Evolutionary conservation across 2,329 filamentous ascomycete species (phyloP).

Genomic region (Penicillium sp.): DNA sequence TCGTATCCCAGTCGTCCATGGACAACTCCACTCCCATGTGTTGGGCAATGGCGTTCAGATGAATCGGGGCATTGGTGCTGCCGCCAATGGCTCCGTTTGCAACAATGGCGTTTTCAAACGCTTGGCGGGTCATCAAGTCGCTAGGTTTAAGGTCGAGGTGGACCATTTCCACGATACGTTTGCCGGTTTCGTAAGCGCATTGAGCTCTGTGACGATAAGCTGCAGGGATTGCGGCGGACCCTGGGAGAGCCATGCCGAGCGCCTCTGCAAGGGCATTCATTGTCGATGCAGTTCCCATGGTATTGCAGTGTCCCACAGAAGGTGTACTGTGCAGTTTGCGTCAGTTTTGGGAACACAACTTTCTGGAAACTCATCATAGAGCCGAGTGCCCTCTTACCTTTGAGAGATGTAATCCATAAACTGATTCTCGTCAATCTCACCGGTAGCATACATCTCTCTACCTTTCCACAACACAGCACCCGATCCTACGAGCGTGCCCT

Average conservation of each 20-base stretch:
- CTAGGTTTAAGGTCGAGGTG: slow-evolving; percentile 45
- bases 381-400: slow-evolving; percentile 25
- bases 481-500: slow-evolving; percentile 39
- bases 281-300: slow-evolving; percentile 50
- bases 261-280: slow-evolving; percentile 51
- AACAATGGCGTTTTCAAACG: slow-evolving; percentile 53
- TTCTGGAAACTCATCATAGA: not conserved
- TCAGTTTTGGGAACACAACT: not conserved
- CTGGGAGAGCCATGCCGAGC: slow-evolving; percentile 49
- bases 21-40: slow-evolving; percentile 48
- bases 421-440: slow-evolving; percentile 41
- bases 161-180: slow-evolving; percentile 49
- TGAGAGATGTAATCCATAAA: slow-evolving; percentile 44
- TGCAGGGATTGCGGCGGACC: slow-evolving; percentile 48
- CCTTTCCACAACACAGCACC: slow-evolving; percentile 47
- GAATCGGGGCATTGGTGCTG: slow-evolving; percentile 53
- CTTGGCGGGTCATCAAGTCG: slow-evolving; percentile 51
- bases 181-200: slow-evolving; percentile 45
- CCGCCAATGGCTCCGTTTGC: slow-evolving; percentile 52
- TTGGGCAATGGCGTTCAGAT: slow-evolving; percentile 50
- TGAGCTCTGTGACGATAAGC: slow-evolving; percentile 46
- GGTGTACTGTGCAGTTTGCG: slow-evolving; percentile 31
- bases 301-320: slow-evolving; percentile 48
- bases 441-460: slow-evolving; percentile 44
- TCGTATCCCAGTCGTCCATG: slow-evolving; percentile 50